phyloP scores from a whole-genome alignment of 2,329 filamentous ascomycete genomes.

The Alternaria sp. region DNA sequence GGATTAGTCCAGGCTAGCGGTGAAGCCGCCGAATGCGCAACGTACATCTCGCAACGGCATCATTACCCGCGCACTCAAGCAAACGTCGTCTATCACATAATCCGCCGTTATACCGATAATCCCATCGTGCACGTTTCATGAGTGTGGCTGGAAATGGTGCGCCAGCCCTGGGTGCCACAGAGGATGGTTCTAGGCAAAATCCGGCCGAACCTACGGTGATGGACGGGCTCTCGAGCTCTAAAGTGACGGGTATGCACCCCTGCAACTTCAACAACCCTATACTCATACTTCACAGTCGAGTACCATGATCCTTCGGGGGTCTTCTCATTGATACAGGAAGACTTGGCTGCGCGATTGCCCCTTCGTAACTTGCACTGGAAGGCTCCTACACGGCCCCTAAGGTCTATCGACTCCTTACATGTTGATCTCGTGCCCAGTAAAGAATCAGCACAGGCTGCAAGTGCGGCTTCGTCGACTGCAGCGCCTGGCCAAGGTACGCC shows the following conservation, averaged over 20 bases:
- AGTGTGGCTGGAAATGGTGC: conserved; percentile 47
- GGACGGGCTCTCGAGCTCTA: conserved; percentile 55
- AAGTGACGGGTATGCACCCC: conserved; percentile 55
- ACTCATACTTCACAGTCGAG: conserved; percentile 69
- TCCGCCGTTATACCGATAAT: conserved; percentile 4
- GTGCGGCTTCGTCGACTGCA: conserved; percentile 34
- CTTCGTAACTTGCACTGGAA: conserved; percentile 96
- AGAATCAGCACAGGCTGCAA: conserved; percentile 49
- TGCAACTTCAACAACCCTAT: conserved; percentile 2
- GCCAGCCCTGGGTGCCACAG: conserved; percentile 45
- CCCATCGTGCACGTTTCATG: conserved; percentile 37
- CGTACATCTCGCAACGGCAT: conserved; percentile 27
- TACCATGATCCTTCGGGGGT: conserved; percentile 93
- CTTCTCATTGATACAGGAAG: conserved; percentile 79
- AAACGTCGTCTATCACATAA: conserved; percentile 20
- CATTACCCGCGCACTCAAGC: conserved; percentile 26
- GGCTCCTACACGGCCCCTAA: conserved; percentile 85
- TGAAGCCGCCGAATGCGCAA: conserved; percentile 25
- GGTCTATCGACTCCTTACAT: conserved; percentile 92
- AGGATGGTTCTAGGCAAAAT: conserved; percentile 41
- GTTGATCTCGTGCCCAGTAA: conserved; percentile 77
- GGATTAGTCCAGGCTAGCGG: conserved; percentile 12
- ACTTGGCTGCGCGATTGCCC: conserved; percentile 79
- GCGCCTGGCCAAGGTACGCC: conserved; percentile 26
- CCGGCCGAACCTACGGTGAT: conserved; percentile 43